Conservation (phyloP, 139 green algal species). For the Coccomyxa sp. region DNA sequence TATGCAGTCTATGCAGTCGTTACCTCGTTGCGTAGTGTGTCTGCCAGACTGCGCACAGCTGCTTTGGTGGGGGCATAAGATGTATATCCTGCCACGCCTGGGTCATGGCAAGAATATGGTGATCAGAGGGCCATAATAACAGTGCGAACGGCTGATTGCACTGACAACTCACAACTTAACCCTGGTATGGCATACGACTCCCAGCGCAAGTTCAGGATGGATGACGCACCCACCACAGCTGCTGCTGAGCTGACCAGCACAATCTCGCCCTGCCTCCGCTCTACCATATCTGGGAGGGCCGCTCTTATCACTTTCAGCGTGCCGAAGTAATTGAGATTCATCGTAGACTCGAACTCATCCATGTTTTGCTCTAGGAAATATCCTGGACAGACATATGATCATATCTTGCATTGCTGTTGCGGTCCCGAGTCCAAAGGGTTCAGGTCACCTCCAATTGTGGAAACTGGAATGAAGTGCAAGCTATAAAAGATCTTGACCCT, state of each 20-base stretch:
- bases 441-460: too few relatives aligned
- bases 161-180: background rate
- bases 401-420: too few relatives aligned
- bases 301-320: constrained; percentile 50
- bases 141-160: background rate
- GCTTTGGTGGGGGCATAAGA: constrained; percentile 79
- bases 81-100: constrained; percentile 61
- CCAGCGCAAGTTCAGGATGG: too few relatives aligned
- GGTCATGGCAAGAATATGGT: background rate
- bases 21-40: constrained; percentile 79
- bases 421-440: too few relatives aligned
- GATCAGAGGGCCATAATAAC: background rate
- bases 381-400: constrained; percentile 29
- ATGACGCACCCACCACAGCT: background rate
- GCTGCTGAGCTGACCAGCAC: constrained; percentile 44
- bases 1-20: too few relatives aligned
- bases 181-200: background rate
- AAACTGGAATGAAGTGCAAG: too few relatives aligned
- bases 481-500: background rate
- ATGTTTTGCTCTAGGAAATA: constrained; percentile 62
- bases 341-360: constrained; percentile 33
- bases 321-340: constrained; percentile 84
- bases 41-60: constrained; percentile 74
- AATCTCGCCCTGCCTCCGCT: constrained; percentile 55
- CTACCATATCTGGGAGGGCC: constrained; percentile 64